These are phyloP conservation scores for Daldinia bambusicola DNA, from an alignment of 495 filamentous ascomycete genomes.

Conservation along the genomic window DNA sequence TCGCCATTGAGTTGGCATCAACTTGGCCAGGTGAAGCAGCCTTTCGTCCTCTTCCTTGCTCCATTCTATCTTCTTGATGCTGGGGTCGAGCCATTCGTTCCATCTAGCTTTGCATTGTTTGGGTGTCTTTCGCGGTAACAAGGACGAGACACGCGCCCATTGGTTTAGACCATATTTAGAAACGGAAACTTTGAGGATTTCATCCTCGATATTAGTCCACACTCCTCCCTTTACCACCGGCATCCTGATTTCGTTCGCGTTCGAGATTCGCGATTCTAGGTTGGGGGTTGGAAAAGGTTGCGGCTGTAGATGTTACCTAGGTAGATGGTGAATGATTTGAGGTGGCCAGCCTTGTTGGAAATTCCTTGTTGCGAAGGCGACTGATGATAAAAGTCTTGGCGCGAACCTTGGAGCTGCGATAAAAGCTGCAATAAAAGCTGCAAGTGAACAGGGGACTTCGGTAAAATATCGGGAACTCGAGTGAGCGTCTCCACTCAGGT, in stretches of 20 bases:
- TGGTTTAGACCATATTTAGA: slow-evolving; percentile 98
- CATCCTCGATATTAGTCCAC: slow-evolving; percentile 84
- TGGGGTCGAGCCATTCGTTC: slow-evolving; percentile 97
- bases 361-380: slow-evolving; percentile 23
- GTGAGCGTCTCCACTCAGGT: background rate
- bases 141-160: slow-evolving; percentile 97
- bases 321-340: slow-evolving; percentile 1
- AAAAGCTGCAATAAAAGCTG: slow-evolving; percentile 17
- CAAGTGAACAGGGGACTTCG: background rate
- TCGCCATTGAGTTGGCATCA: slow-evolving; percentile 99
- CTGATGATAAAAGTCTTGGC: slow-evolving; percentile 14
- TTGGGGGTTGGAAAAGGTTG: background rate
- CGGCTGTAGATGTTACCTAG: background rate
- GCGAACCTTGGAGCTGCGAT: slow-evolving; percentile 2
- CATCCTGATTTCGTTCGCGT: slow-evolving; percentile 66
- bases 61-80: slow-evolving; percentile 98
- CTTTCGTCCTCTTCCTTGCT: slow-evolving; percentile 99
- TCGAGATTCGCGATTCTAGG: background rate
- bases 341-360: slow-evolving; percentile 15
- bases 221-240: slow-evolving; percentile 98
- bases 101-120: slow-evolving; percentile 99
- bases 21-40: slow-evolving; percentile 91
- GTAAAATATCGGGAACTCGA: background rate
- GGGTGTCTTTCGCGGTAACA: slow-evolving; percentile 95
- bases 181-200: slow-evolving; percentile 95